Evolutionary conservation across 2,329 filamentous ascomycete genomes (phyloP).

Genomic region (Colletotrichum eleusines): DNA sequence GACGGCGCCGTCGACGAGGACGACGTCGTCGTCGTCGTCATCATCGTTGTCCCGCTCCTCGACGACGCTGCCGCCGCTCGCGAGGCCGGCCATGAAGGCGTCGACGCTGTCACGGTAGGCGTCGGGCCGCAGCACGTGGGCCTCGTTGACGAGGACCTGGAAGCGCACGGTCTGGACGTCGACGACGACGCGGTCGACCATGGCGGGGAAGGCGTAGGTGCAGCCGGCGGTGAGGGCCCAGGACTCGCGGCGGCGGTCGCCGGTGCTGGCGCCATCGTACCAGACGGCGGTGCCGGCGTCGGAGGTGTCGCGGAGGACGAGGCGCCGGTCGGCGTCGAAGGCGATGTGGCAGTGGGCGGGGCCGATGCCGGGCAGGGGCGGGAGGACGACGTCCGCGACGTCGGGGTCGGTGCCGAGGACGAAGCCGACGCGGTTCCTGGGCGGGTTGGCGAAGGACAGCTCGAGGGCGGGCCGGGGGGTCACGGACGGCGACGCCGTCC

Average conservation of each 20-base stretch:
- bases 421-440: constrained; percentile 53
- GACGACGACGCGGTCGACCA: constrained; percentile 51
- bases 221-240: constrained; percentile 53
- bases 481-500: background rate
- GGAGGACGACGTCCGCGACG: constrained; percentile 54
- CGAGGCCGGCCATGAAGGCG: constrained; percentile 45
- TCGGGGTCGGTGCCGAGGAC: constrained; percentile 54
- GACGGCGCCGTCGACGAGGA: background rate
- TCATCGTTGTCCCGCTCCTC: background rate
- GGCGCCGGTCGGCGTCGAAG: constrained; percentile 54
- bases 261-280: constrained; percentile 56
- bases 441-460: constrained; percentile 51
- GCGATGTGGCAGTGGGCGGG: constrained; percentile 54
- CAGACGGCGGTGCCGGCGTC: constrained; percentile 55
- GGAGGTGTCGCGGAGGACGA: constrained; percentile 55
- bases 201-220: constrained; percentile 51
- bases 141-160: constrained; percentile 54
- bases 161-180: constrained; percentile 56
- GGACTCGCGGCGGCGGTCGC: constrained; percentile 52
- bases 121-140: constrained; percentile 49
- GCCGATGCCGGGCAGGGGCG: constrained; percentile 50
- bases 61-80: background rate
- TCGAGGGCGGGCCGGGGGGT: constrained; percentile 48
- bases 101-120: constrained; percentile 52
- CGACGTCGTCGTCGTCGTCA: too few relatives aligned